Base-by-base conservation (phyloP, 768 basidiomycete genomes). In the Leucocoprinus leucothites region DNA sequence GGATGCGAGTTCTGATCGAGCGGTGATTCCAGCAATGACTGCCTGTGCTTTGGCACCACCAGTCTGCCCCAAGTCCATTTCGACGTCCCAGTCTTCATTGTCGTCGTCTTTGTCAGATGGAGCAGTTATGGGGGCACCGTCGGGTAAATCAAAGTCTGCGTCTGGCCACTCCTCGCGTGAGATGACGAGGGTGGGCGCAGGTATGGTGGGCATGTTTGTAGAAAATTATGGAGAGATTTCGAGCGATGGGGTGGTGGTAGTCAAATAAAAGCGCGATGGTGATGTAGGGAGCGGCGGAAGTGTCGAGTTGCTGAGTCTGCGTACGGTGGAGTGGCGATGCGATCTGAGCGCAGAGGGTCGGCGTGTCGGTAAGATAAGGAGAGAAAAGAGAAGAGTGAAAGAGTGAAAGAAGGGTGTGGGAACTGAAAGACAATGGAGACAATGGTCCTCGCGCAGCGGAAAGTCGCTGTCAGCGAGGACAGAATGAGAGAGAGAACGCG, bases 111-210 rank as follows among this genome's bases (percentile, higher is more conserved):
- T 86, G 75, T 87, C 86, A 19, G 79, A 80, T 22, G 77, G 78
- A 35, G 85, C 69, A 61, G 86, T 82, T 49, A 90, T 79, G 47
- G 82, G 75, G 46, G 81, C 81, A 41, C 82, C 90, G 46, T 93
- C 91, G 52, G 87, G 85, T 19, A 93, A 74, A 67, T 91, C 91
- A 66, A 93, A 92, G 71, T 93, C 91, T 58, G 87, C 87, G 69
- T 93, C 91, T 42, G 82, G 79, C 90, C 91, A 93, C 74, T 91
- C 89, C 71, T 93, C 90, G 59, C 81, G 80, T 53, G 78, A 68
- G 36, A 76, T 64, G 40, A 74, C 69, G 58, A 78, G 73, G 44
- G 80, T 71, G 11, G 84, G 86, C 4, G 85, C 81, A 35, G 81
- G 82, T 38, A 84, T 74, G 48, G 85, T 72, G 53, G 76, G 68